phyloP scores from a whole-genome alignment of 805 yeast species.

The Teunomyces cretensis region DNA sequence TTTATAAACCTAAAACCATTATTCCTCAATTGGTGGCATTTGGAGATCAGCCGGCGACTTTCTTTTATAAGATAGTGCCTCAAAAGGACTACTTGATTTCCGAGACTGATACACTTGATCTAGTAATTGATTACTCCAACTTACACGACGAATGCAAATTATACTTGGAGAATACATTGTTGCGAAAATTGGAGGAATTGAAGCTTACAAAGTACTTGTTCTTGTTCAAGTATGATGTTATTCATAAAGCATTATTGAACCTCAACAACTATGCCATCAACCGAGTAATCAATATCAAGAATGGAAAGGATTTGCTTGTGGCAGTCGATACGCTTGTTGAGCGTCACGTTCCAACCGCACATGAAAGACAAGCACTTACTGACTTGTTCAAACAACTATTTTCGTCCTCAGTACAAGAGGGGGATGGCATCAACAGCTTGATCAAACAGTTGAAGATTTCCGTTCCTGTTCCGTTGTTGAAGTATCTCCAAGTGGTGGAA shows the following conservation, averaged over 20 bases:
- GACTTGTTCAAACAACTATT: constrained; percentile 6
- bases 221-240: constrained; percentile 19
- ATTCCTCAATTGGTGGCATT: constrained; percentile 47
- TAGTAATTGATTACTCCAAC: constrained; percentile 47
- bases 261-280: constrained; percentile 30
- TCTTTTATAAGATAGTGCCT: constrained; percentile 53
- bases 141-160: constrained; percentile 45
- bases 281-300: constrained; percentile 16
- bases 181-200: constrained; percentile 12
- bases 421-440: background rate
- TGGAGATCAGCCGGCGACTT: constrained; percentile 69
- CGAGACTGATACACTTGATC: constrained; percentile 36
- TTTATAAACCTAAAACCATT: constrained; percentile 16
- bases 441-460: constrained; percentile 41
- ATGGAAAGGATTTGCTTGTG: constrained; percentile 15
- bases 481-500: constrained; percentile 60
- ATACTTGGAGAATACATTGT: constrained; percentile 11
- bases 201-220: constrained; percentile 19
- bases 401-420: background rate
- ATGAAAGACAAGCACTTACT: constrained; percentile 11
- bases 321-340: constrained; percentile 14
- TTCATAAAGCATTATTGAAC: constrained; percentile 24
- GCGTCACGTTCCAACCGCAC: constrained; percentile 8
- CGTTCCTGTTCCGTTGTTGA: constrained; percentile 62
- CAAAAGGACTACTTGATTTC: constrained; percentile 15